These are phyloP conservation scores for Nephelium lappaceum DNA, from an alignment of 345 rosid species.

Conservation along the genomic window DNA sequence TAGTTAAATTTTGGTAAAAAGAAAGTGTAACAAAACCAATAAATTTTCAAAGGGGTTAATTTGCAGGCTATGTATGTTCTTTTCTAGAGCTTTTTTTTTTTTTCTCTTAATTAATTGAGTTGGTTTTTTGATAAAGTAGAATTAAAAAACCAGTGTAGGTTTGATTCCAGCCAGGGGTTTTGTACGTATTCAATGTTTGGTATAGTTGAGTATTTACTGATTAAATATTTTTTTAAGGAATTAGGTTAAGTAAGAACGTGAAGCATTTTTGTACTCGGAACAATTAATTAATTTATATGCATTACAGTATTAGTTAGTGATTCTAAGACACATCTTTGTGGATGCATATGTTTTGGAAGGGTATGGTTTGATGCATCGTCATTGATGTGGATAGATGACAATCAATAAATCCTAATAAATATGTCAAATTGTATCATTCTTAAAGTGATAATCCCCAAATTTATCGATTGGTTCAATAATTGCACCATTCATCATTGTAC, in stretches of 20 bases:
- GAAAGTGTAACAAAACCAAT: no score
- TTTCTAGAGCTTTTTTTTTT: no score
- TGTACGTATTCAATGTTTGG: no score
- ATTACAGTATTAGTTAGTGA: background rate
- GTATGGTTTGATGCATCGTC: background rate
- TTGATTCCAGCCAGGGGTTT: background rate
- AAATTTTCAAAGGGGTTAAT: background rate
- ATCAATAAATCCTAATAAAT: no score
- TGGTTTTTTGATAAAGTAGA: no score
- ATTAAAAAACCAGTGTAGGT: no score
- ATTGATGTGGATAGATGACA: background rate
- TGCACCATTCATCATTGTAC: no score
- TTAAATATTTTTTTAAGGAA: background rate
- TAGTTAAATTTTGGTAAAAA: background rate
- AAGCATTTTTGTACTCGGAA: background rate
- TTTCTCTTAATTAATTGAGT: no score
- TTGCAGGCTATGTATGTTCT: background rate
- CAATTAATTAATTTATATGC: background rate
- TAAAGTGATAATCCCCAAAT: no score
- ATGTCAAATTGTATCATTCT: no score
- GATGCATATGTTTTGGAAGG: conserved; percentile 11
- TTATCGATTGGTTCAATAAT: no score
- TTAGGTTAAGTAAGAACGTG: background rate
- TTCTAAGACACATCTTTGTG: background rate
- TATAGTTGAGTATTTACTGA: no score